phyloP scores from a whole-genome alignment of 306 rosid species.

The Glycyrrhiza uralensis region DNA sequence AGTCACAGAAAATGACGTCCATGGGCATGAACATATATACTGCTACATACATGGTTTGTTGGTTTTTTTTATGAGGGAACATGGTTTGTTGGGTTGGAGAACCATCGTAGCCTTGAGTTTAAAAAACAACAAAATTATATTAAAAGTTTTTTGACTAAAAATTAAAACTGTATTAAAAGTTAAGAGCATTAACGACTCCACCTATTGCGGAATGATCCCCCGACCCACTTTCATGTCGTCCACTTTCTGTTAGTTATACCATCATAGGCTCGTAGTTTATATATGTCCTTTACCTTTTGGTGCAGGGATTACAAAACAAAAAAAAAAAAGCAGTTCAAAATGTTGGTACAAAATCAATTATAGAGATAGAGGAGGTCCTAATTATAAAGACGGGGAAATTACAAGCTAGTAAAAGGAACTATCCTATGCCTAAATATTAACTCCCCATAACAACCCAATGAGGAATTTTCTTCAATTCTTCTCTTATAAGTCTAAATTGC shows the following conservation, averaged over 20 bases:
- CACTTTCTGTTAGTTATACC: not conserved
- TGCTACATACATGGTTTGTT: no score
- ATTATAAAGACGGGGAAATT: no score
- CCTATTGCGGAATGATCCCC: not conserved
- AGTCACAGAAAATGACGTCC: no score
- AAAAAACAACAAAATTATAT: no score
- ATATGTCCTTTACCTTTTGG: not conserved
- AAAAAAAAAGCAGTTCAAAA: not conserved
- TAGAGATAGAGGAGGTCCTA: conserved; percentile 12
- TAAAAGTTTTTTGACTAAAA: no score
- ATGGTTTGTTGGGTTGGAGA: no score
- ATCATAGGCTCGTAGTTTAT: not conserved
- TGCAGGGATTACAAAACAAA: not conserved
- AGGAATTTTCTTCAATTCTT: conserved; percentile 4
- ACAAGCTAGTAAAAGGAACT: conserved; percentile 11
- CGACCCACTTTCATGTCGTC: not conserved
- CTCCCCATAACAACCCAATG: not conserved
- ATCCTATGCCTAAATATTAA: not conserved
- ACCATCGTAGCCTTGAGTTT: no score
- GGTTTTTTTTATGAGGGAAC: no score
- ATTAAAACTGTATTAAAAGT: no score
- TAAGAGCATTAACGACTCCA: no score
- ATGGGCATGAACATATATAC: no score
- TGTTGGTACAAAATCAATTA: not conserved
- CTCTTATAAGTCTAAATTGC: not conserved